Base-by-base conservation (phyloP, 805 yeast genomes). In the Candida parachauliodes region DNA sequence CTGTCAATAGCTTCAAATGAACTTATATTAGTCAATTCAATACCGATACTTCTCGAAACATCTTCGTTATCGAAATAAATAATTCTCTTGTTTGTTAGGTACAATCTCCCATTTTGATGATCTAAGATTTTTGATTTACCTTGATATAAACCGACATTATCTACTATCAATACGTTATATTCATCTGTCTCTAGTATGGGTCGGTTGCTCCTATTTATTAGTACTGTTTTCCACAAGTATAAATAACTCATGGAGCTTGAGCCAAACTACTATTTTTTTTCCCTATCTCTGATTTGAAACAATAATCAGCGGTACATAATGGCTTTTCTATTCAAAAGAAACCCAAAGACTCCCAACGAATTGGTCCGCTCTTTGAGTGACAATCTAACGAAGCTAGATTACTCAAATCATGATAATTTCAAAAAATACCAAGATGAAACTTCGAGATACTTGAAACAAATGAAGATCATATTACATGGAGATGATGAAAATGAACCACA, bases 241-340 rank as follows among this genome's bases (percentile, higher is more conserved):
- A 43, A 35, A 20, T 34, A 34, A 10, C 14, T 32, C 37, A 39
- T 40, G 31, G 52, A 14, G 3, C n/a, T n/a, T n/a, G n/a, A n/a
- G n/a, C n/a, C n/a, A n/a, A n/a, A 10, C 14, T 22, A n/a, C 18
- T 34, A 16, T 22, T 22, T 27, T 34, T 29, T 28, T 28, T 23
- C 24, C 21, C 16, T 25, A 12, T 23, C 5, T 22, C 22, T 15
- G 4, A 17, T 32, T 17, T n/a, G 12, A 19, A 17, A 30, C 17
- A 17, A 10, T 9, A 21, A 7, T 19, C 34, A 21, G 15, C 9
- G 17, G 7, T n/a, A 8, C 14, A 24, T 24, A 6, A 88, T 89
- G 96, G 84, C 96, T 9, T 91, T 91, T 52, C 68, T 93, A 50
- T 91, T 93, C 72, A 85, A 88, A 47, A 74, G 96, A 53, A 86